Percentiles rank a stretch among this genome's conserved stretches.
phyloP scores from a whole-genome alignment of 441 rosid genomes.

The Manihot esculenta region DNA sequence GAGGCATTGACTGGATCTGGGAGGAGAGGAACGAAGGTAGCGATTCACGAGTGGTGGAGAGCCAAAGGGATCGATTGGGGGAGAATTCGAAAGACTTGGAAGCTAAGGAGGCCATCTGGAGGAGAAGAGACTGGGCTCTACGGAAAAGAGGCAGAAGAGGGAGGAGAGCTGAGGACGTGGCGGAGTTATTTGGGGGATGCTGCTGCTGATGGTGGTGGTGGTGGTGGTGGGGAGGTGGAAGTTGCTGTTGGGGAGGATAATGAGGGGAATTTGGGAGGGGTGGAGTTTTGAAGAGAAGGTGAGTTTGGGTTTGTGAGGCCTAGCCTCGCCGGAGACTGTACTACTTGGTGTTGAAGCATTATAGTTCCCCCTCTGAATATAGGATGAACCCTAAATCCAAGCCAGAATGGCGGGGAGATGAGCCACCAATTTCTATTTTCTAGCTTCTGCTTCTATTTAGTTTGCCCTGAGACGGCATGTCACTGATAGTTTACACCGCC shows the following conservation, averaged over 20 bases:
- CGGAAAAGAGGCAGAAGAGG: slow-evolving; percentile 84
- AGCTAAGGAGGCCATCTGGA: slow-evolving; percentile 75
- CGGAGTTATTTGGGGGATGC: slow-evolving; percentile 29
- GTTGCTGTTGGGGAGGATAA: slow-evolving; percentile 23
- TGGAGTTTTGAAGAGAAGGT: slow-evolving; percentile 65
- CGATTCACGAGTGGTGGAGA: slow-evolving; percentile 68
- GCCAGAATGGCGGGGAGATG: not conserved
- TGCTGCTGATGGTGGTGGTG: slow-evolving; percentile 19
- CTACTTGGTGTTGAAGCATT: slow-evolving; percentile 82
- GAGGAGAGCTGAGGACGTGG: slow-evolving; percentile 65
- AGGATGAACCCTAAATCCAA: not conserved
- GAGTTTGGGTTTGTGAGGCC: slow-evolving; percentile 77
- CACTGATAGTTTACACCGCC: no score
- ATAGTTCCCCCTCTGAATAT: not conserved
- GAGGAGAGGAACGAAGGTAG: slow-evolving; percentile 70
- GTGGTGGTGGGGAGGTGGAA: slow-evolving; percentile 18
- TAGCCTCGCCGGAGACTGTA: slow-evolving; percentile 84
- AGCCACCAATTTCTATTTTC: no score
- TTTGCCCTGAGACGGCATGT: not conserved
- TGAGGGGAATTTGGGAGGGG: slow-evolving; percentile 61
- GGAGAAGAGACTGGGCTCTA: slow-evolving; percentile 82
- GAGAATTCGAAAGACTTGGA: slow-evolving; percentile 73
- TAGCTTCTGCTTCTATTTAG: not conserved
- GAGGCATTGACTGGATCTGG: slow-evolving; percentile 46
- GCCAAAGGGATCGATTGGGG: slow-evolving; percentile 74